phyloP scores from a whole-genome alignment of 306 rosid species.

The Prunus mira region DNA sequence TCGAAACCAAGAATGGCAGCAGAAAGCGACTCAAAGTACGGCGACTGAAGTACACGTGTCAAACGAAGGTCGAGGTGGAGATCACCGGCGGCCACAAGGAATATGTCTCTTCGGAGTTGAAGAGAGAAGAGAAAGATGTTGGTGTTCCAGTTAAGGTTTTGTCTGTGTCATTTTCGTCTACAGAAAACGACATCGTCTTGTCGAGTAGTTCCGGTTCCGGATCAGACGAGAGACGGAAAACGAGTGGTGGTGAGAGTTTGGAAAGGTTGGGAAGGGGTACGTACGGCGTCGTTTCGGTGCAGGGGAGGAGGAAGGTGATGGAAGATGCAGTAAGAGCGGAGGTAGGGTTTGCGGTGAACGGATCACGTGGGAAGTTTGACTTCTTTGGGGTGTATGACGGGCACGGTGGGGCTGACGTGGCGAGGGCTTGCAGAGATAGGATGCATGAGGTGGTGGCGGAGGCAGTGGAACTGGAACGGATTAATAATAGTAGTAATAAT shows the following conservation, averaged over 20 bases:
- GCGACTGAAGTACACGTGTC: conserved; percentile 47
- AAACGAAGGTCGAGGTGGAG: conserved; percentile 23
- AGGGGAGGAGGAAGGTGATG: conserved; percentile 85
- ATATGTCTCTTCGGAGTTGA: neutral
- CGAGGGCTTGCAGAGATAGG: conserved; percentile 56
- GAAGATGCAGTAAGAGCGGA: conserved; percentile 78
- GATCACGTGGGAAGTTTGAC: conserved; percentile 33
- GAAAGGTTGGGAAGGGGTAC: neutral
- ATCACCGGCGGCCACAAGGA: neutral
- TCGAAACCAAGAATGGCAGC: conserved; percentile 23
- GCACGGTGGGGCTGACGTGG: conserved; percentile 78
- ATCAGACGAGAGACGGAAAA: neutral
- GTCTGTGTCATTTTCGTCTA: conserved; percentile 19
- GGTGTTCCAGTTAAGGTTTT: conserved; percentile 31
- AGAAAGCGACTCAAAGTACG: conserved; percentile 39
- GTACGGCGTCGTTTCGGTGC: conserved; percentile 58
- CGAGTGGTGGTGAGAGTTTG: neutral
- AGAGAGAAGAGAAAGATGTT: conserved; percentile 5
- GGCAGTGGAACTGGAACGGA: conserved; percentile 29
- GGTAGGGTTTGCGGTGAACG: conserved; percentile 35
- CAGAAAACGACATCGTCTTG: conserved; percentile 12
- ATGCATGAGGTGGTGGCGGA: conserved; percentile 57
- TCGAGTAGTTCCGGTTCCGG: neutral
- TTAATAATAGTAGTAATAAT: neutral
- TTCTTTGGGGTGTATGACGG: conserved; percentile 85